phyloP scores from a whole-genome alignment of 2,329 filamentous ascomycete species.

The Fusarium brevicatenulatum region DNA sequence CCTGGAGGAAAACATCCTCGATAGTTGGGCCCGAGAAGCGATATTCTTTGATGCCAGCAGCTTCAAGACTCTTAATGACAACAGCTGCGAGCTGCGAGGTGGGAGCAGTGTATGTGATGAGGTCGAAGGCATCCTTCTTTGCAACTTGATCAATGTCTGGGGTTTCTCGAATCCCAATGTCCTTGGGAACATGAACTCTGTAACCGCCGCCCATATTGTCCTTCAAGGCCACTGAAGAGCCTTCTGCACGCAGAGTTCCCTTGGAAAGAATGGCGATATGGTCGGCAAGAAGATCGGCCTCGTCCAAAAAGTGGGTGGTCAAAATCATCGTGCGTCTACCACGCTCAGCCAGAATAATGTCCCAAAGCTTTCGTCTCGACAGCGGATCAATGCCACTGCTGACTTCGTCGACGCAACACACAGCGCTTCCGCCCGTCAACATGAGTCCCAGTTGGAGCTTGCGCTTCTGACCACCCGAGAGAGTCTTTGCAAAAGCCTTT shows the following conservation, averaged over 20 bases:
- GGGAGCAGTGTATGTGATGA: conserved; percentile 76
- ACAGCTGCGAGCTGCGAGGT: conserved; percentile 76
- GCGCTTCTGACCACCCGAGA: conserved; percentile 91
- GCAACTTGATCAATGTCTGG: conserved; percentile 65
- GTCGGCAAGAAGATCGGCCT: conserved; percentile 89
- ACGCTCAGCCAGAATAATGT: conserved; percentile 87
- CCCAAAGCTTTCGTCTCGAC: conserved; percentile 90
- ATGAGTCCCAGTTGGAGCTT: conserved; percentile 95
- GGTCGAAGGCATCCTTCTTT: conserved; percentile 72
- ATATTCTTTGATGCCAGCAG: conserved; percentile 76
- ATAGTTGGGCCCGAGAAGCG: conserved; percentile 89
- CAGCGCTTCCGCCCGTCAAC: conserved; percentile 87
- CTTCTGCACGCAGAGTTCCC: conserved; percentile 81
- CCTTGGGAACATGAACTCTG: conserved; percentile 77
- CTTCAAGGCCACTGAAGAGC: conserved; percentile 88
- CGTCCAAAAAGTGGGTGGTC: conserved; percentile 94
- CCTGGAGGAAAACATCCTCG: conserved; percentile 89
- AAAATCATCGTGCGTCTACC: conserved; percentile 84
- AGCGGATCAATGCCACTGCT: conserved; percentile 89
- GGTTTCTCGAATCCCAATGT: conserved; percentile 57
- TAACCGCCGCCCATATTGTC: conserved; percentile 85
- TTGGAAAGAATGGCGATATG: conserved; percentile 90
- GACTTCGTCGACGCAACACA: conserved; percentile 93
- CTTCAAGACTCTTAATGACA: conserved; percentile 76
- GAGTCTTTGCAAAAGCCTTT: conserved; percentile 75